Evolutionary conservation across 768 basidiomycete genomes (phyloP).

Genomic region (Lentinula guzmanii): DNA sequence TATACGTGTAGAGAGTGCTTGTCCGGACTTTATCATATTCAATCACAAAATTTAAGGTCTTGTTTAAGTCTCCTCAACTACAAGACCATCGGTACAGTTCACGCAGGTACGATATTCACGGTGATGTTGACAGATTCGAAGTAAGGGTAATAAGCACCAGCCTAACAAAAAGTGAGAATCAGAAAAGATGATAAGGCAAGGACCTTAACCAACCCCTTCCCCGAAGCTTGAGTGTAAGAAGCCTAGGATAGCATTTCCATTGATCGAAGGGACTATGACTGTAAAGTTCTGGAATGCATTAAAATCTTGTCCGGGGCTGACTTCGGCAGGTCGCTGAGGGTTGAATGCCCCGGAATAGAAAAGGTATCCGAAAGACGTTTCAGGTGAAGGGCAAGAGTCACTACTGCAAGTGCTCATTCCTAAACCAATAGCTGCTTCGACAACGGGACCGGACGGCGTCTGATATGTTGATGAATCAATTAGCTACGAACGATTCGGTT

Average conservation of each 20-base stretch:
- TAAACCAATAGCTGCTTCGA: not conserved
- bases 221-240: constrained; percentile 4
- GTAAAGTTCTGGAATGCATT: constrained; percentile 3
- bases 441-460: not conserved
- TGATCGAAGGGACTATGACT: not conserved
- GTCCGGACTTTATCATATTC: no score
- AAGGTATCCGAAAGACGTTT: not conserved
- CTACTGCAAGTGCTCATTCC: not conserved
- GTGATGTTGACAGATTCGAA: constrained; percentile 4
- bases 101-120: not conserved
- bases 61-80: no score
- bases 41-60: no score
- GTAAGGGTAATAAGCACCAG: not conserved
- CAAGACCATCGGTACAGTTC: no score
- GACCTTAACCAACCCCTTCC: not conserved
- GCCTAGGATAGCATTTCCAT: not conserved
- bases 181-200: not conserved
- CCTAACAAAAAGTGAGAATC: not conserved
- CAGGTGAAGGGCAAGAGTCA: not conserved
- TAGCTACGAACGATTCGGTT: not conserved
- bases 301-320: not conserved
- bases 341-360: not conserved
- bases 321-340: not conserved
- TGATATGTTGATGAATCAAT: not conserved
- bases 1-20: no score